Evolutionary conservation across 2,329 filamentous ascomycete genomes (phyloP), one percentile per base, ranked within the genome.

Genomic region (Phoma herbarum): DNA sequence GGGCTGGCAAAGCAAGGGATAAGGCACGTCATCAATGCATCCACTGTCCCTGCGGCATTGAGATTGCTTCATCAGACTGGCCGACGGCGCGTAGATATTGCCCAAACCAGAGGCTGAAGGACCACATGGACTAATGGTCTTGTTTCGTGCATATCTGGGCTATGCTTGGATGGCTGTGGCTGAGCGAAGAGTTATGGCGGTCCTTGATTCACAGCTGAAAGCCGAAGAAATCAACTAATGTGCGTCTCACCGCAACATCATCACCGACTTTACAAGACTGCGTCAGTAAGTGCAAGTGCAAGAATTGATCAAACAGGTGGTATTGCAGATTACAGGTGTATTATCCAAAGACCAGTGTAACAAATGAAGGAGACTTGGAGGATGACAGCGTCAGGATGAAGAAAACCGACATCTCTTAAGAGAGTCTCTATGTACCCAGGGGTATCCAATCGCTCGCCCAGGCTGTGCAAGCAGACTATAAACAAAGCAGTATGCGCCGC

Each of bases 401-500:
- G 10, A 35, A 48, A 54, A 47, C 14, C 16, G 18, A 33, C 10
- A 16, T 18, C 31, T 51, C 26, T 31, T 33, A 46, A 31, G 29
- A 39, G 31, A 46, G 18, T 22, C 20, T 57, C 33, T 47, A 20
- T 48, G 48, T 43, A 37, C 33, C 23, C 31, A 18, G 22, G 42
- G 55, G 43, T 59, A 59, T 59, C 22, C 33, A 16, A 46, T 18
- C 7, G 51, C 12, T 26, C 4, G 26, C 31, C 39, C 16, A 26
- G 23, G 12, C 31, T 23, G 20, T 25, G 35, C n/a, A 28, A 47
- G 31, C n/a, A 26, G n/a, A 10, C 22, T 33, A 35, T 10, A 26
- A 48, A 35, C 35, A 46, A 51, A 42, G 28, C 41, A 51, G n/a
- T 54, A 25, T 54, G 56, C 56, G 56, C 56, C 56, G 45, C 46